A percentile compares a stretch with the other conserved stretches of the same genome.
These are phyloP conservation scores for Septoria linicola DNA, from an alignment of 2,329 filamentous ascomycete species.

Conservation along the genomic window DNA sequence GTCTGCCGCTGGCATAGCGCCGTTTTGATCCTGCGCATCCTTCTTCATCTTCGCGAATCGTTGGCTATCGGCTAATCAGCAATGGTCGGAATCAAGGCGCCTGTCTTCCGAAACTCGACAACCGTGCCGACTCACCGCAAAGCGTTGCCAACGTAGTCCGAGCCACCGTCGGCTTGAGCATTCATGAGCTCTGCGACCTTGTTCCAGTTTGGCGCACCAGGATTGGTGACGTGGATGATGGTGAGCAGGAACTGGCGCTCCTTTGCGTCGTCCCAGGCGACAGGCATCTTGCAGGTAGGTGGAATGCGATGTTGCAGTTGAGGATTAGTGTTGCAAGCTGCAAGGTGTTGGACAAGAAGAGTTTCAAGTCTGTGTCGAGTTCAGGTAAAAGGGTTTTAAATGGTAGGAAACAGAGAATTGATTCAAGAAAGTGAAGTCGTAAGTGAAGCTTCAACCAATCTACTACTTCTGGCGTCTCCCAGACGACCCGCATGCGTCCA, in stretches of 20 bases:
- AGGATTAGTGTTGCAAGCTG: too few species aligned
- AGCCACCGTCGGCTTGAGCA: not conserved
- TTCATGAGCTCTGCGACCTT: conserved; percentile 25
- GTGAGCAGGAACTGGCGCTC: conserved; percentile 17
- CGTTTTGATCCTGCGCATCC: conserved; percentile 18
- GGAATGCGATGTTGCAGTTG: conserved; percentile 2
- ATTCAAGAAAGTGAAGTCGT: not conserved
- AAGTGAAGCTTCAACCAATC: too few species aligned
- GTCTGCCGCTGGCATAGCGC: conserved; percentile 16
- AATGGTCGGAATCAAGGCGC: not conserved
- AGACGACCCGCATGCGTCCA: too few species aligned
- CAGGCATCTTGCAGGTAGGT: conserved; percentile 13
- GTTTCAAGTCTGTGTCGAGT: too few species aligned
- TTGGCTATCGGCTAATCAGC: conserved; percentile 21
- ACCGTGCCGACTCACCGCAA: conserved; percentile 17
- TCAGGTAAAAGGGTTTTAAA: too few species aligned
- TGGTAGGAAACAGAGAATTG: too few species aligned
- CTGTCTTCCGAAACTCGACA: not conserved
- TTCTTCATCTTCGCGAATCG: conserved; percentile 30
- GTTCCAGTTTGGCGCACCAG: conserved; percentile 21
- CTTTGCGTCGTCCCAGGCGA: conserved; percentile 15
- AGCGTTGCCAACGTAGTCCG: conserved; percentile 23
- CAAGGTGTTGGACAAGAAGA: too few species aligned
- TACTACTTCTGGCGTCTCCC: too few species aligned
- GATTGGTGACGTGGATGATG: conserved; percentile 12